phyloP scores from a whole-genome alignment of 768 basidiomycete genomes.

The Leccinum rimulosum region DNA sequence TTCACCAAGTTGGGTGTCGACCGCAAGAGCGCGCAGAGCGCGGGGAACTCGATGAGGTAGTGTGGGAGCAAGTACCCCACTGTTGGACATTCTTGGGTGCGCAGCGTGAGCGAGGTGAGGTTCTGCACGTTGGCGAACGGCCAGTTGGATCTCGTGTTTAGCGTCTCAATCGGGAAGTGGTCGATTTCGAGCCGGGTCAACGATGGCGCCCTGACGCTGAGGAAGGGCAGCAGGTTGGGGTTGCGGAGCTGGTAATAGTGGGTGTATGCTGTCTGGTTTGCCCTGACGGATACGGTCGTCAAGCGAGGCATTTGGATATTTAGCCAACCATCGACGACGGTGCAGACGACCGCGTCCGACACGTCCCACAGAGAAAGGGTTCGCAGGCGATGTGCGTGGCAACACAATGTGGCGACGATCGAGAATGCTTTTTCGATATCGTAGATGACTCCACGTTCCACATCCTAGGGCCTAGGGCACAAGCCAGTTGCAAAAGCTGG shows the following conservation, averaged over 20 bases:
- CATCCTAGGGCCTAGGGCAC: neutral
- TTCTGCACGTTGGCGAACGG: conserved; percentile 4
- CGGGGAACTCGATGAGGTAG: conserved; percentile 17
- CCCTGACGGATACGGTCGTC: conserved; percentile 13
- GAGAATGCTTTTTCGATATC: conserved; percentile 5
- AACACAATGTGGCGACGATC: conserved; percentile 1
- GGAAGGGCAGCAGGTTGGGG: conserved; percentile 9
- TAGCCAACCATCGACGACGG: conserved; percentile 1
- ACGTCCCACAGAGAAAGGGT: conserved; percentile 14
- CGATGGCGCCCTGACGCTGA: conserved; percentile 7
- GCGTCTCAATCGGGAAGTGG: conserved; percentile 17
- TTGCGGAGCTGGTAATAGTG: conserved; percentile 9
- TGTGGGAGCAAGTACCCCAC: conserved; percentile 7
- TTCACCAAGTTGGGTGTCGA: conserved; percentile 7
- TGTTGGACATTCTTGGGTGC: conserved; percentile 10
- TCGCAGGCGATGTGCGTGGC: conserved; percentile 4
- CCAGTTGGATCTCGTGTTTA: neutral
- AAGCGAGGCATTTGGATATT: conserved; percentile 3
- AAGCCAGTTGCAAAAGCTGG: conserved; percentile 16
- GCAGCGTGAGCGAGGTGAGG: conserved; percentile 15
- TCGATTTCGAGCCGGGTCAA: conserved; percentile 14
- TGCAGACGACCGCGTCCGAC: conserved; percentile 12
- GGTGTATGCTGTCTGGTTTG: neutral
- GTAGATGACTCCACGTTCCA: neutral
- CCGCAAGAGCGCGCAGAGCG: conserved; percentile 12